Conservation (phyloP, 768 basidiomycete species). For the Serpula lacrymans region DNA sequence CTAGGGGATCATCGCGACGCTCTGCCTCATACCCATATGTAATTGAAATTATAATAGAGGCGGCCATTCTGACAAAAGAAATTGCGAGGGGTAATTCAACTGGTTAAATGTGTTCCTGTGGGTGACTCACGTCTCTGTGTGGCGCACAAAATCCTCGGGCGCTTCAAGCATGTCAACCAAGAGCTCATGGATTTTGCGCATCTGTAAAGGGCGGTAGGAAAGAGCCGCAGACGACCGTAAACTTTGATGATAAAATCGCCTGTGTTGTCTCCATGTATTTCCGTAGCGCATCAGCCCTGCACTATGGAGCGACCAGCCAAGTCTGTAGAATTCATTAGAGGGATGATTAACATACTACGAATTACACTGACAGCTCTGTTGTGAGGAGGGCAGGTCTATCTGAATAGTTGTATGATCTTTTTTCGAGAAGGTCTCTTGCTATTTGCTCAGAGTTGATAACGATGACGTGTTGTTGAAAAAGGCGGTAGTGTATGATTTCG, state of each 20-base stretch:
- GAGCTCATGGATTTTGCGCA: constrained; percentile 17
- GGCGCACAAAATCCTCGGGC: constrained; percentile 25
- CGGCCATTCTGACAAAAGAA: constrained; percentile 6
- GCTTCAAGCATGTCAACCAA: constrained; percentile 20
- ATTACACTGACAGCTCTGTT: background rate
- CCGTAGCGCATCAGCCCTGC: too few species aligned
- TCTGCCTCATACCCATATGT: constrained; percentile 28
- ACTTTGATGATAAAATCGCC: constrained; percentile 33
- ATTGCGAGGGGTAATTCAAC: too few species aligned
- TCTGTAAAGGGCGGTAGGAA: constrained; percentile 21
- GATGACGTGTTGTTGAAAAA: constrained; percentile 24
- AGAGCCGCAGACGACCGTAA: constrained; percentile 30
- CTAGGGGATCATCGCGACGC: constrained; percentile 21
- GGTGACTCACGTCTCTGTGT: too few species aligned
- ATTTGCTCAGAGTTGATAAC: constrained; percentile 31
- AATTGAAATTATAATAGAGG: constrained; percentile 26
- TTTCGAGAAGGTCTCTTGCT: constrained; percentile 33
- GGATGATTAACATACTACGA: too few species aligned
- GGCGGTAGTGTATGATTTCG: constrained; percentile 25
- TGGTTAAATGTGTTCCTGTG: too few species aligned
- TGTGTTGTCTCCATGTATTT: background rate
- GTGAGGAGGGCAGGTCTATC: constrained; percentile 23
- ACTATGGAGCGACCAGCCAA: too few species aligned
- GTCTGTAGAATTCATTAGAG: too few species aligned
- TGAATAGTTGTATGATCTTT: constrained; percentile 34